Evolutionary conservation across 768 basidiomycete species (phyloP).

Genomic region (Tricholoma saponaceum): DNA sequence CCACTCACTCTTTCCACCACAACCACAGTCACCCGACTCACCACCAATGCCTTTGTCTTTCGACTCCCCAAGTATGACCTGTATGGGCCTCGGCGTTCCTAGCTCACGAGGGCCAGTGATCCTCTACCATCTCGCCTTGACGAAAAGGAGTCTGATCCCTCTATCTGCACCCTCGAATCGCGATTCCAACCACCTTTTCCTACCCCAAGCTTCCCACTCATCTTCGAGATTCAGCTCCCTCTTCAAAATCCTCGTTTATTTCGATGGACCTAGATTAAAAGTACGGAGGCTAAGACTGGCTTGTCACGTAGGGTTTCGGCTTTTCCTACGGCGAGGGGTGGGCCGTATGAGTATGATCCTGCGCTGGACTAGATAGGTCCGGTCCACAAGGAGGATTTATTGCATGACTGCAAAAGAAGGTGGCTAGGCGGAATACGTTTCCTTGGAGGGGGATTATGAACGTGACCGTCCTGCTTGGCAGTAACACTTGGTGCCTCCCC

Average conservation of each 20-base stretch:
- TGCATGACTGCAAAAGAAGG: constrained; percentile 55
- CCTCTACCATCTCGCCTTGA: too few species aligned
- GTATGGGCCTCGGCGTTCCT: too few species aligned
- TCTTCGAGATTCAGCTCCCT: too few species aligned
- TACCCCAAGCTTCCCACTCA: constrained; percentile 13
- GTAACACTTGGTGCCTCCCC: too few species aligned
- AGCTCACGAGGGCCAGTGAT: too few species aligned
- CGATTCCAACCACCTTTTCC: constrained; percentile 11
- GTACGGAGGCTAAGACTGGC: constrained; percentile 10
- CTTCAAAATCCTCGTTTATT: constrained; percentile 11
- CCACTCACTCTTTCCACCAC: too few species aligned
- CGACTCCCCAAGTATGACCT: neutral
- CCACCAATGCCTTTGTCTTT: neutral
- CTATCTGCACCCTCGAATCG: neutral
- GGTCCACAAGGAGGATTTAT: constrained; percentile 62
- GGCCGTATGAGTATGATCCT: constrained; percentile 70
- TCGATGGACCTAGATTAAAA: constrained; percentile 14
- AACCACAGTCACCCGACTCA: too few species aligned
- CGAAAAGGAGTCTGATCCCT: too few species aligned
- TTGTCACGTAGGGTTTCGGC: neutral
- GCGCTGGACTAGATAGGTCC: constrained; percentile 48
- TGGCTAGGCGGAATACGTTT: too few species aligned
- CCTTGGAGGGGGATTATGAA: too few species aligned
- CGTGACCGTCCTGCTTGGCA: too few species aligned
- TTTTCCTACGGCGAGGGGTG: constrained; percentile 26